phyloP scores from a whole-genome alignment of 306 rosid species.

The Begonia fuchsioides region DNA sequence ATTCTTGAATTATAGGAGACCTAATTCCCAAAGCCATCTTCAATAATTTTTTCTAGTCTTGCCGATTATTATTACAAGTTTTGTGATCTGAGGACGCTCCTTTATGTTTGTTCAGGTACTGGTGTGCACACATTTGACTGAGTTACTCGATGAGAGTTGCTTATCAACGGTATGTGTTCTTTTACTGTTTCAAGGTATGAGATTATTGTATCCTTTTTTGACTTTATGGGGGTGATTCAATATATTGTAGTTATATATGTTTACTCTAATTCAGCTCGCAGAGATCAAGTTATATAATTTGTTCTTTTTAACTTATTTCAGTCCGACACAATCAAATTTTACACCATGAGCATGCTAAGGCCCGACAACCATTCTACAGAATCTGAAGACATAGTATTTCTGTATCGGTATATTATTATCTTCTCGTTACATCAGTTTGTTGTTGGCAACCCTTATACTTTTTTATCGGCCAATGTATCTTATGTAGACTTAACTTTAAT shows the following conservation, averaged over 20 bases:
- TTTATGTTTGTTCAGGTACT: slow-evolving; percentile 41
- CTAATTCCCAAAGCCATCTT: too few species aligned
- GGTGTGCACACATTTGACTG: slow-evolving; percentile 87
- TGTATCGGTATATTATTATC: slow-evolving; percentile 52
- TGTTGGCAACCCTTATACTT: neutral
- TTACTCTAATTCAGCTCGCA: neutral
- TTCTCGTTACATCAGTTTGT: slow-evolving; percentile 4
- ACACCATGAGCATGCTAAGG: slow-evolving; percentile 87
- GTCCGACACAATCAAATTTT: slow-evolving; percentile 64
- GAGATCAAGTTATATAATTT: neutral
- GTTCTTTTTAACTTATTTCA: slow-evolving; percentile 14
- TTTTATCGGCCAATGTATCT: too few species aligned
- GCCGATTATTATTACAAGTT: too few species aligned
- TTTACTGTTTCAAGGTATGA: slow-evolving; percentile 7
- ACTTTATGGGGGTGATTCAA: slow-evolving; percentile 1
- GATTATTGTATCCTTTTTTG: neutral
- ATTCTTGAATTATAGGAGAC: too few species aligned
- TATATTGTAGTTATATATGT: neutral
- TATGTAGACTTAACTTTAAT: too few species aligned
- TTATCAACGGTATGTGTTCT: slow-evolving; percentile 35
- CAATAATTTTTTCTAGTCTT: too few species aligned
- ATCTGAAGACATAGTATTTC: slow-evolving; percentile 54
- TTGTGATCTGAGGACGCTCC: too few species aligned
- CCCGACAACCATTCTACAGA: slow-evolving; percentile 40
- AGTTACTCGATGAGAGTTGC: slow-evolving; percentile 61